A percentile compares a stretch with the other conserved stretches of the same genome.
phyloP scores from a whole-genome alignment of 139 green algal species.

The Yamagishiella unicocca region DNA sequence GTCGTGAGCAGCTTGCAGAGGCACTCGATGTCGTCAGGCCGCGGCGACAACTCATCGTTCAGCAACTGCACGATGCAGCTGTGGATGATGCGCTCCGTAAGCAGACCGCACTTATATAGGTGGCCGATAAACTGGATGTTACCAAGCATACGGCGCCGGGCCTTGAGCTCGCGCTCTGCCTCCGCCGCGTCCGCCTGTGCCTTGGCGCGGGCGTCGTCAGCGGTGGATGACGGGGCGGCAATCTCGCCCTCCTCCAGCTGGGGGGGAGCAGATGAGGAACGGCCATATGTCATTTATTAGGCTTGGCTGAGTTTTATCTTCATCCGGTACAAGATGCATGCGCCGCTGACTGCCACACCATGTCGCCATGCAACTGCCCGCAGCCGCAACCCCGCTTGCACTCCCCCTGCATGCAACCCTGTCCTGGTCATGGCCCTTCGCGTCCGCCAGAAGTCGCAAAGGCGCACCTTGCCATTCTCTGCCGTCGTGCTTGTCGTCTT shows the following conservation, averaged over 20 bases:
- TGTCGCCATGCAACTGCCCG: too few species aligned
- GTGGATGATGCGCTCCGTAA: constrained; percentile 99
- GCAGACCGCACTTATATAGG: constrained; percentile 76
- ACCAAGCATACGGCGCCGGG: constrained; percentile 87
- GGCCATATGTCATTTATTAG: too few species aligned
- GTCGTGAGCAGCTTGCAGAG: constrained; percentile 96
- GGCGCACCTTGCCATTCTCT: constrained; percentile 25
- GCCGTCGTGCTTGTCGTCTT: constrained; percentile 49
- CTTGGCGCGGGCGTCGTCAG: constrained; percentile 53
- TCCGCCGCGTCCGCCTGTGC: constrained; percentile 47
- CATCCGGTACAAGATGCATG: too few species aligned
- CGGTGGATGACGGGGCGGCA: background rate
- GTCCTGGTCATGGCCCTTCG: too few species aligned
- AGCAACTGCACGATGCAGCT: constrained; percentile 69
- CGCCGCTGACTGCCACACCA: too few species aligned
- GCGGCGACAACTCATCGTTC: constrained; percentile 44
- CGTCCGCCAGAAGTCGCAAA: too few species aligned
- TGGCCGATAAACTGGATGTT: constrained; percentile 98
- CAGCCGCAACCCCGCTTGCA: background rate
- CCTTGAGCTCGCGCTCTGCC: constrained; percentile 79
- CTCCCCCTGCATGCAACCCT: too few species aligned
- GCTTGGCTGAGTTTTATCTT: too few species aligned
- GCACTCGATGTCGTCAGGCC: constrained; percentile 95
- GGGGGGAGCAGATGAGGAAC: too few species aligned
- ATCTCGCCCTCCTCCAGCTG: constrained; percentile 73